phyloP scores from a whole-genome alignment of 2,329 filamentous ascomycete species.

The Triangularia verruculosa region DNA sequence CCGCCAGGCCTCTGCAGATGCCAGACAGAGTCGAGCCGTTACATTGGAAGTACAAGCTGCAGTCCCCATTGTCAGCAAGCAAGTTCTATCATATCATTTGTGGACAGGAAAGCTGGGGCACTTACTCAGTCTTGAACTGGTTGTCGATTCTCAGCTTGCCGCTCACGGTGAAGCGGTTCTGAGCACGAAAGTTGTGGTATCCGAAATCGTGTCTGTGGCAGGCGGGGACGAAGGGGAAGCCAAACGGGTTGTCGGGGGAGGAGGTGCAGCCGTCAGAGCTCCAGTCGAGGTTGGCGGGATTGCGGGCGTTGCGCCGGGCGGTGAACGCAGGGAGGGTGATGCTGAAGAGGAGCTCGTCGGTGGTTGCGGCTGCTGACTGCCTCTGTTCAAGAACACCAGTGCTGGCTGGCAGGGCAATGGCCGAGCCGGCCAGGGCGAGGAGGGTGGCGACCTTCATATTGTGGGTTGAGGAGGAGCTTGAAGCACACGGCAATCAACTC shows the following conservation, averaged over 20 bases:
- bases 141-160: conserved; percentile 45
- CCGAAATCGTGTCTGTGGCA: conserved; percentile 58
- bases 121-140: conserved; percentile 47
- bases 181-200: conserved; percentile 50
- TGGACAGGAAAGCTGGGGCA: background rate
- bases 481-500: background rate
- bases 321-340: conserved; percentile 43
- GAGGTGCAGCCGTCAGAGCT: conserved; percentile 42
- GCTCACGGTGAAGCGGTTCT: conserved; percentile 44
- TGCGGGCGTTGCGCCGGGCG: conserved; percentile 36
- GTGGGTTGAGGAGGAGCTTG: background rate
- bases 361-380: conserved; percentile 31
- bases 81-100: background rate
- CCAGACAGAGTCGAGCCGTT: background rate
- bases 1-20: background rate
- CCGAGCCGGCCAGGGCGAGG: background rate
- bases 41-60: background rate
- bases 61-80: background rate
- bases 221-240: conserved; percentile 42
- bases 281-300: conserved; percentile 42
- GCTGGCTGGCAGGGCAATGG: background rate
- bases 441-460: background rate
- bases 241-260: conserved; percentile 43
- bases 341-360: conserved; percentile 47
- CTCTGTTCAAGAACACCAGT: background rate